Conservation (phyloP, 2,329 filamentous ascomycete genomes). For the Aspergillus unguis region DNA sequence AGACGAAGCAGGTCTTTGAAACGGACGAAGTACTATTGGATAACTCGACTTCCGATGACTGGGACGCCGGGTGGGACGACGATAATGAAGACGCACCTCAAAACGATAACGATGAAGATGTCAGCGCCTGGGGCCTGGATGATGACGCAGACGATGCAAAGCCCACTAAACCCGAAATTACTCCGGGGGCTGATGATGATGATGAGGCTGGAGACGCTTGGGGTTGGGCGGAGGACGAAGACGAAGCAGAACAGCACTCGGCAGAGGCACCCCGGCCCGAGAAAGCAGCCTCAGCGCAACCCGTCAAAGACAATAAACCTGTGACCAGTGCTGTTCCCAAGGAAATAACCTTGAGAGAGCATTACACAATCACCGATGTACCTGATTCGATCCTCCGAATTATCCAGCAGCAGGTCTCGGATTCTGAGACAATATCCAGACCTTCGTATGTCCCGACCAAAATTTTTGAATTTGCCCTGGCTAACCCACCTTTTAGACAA, state of each 20-base stretch:
- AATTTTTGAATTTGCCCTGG: neutral
- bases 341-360: conserved; percentile 77
- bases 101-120: conserved; percentile 40
- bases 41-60: conserved; percentile 57
- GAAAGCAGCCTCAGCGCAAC: conserved; percentile 17
- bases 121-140: conserved; percentile 52
- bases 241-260: conserved; percentile 30
- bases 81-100: conserved; percentile 50
- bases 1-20: conserved; percentile 73
- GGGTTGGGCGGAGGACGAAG: conserved; percentile 75
- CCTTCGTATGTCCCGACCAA: conserved; percentile 32
- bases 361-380: conserved; percentile 83
- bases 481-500: conserved; percentile 27
- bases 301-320: conserved; percentile 22
- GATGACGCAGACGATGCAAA: conserved; percentile 29
- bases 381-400: conserved; percentile 66
- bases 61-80: conserved; percentile 78
- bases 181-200: conserved; percentile 27
- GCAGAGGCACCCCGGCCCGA: conserved; percentile 19
- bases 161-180: conserved; percentile 17
- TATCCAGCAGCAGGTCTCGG: conserved; percentile 40
- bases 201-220: conserved; percentile 63
- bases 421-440: conserved; percentile 39
- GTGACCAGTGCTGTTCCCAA: conserved; percentile 34
- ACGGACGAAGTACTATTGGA: conserved; percentile 64